Evolutionary conservation across 345 rosid genomes (phyloP), one percentile per base, ranked within the genome.

Genomic region (Boechera retrofracta): DNA sequence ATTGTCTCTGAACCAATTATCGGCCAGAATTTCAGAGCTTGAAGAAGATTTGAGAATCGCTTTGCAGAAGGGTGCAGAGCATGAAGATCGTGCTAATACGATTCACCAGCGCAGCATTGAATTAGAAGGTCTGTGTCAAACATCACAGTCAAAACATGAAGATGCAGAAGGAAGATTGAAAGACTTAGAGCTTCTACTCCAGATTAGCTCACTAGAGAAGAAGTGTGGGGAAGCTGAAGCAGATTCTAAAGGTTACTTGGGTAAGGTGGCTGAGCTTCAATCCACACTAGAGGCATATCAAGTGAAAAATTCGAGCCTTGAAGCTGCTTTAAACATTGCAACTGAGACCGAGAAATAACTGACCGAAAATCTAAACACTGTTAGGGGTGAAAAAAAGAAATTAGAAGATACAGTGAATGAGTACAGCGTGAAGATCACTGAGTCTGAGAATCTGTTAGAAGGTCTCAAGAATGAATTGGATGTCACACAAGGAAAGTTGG

Each of bases 101-200:
- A 74, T 55, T 72, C 96, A 88, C 73, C 88, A 88, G 74, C 92
- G 89, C 65, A 79, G 92, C 82, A 82, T 78, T 72, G 91, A 90
- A 76, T 82, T 90, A 24, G 96, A 90, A 82, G 85, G 85, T 79
- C 80, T 87, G 55, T 77, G 82, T 77, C 90, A 90, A 77, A 72
- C 80, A 35, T 86, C 93, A 53, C 83, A 86, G 79, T 86, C 96
- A 77, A 90, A 88, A 74, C 83, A 80, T 65, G 94, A 89, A 79
- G 95, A 84, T 47, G 81, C 97, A 33, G 87, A 85, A 16, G 90
- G 90, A 78, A 93, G 77, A 84, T 85, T 79, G 21, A 86, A 75
- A 63, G 98, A 96, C 79, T 76, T 96, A 77, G 97, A 89, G 76
- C 80, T 96, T 90, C 80, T 96, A 54, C 98, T 93, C 21, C 92